phyloP scores from a whole-genome alignment of 2,329 filamentous ascomycete species.

The Colletotrichum orbiculare region DNA sequence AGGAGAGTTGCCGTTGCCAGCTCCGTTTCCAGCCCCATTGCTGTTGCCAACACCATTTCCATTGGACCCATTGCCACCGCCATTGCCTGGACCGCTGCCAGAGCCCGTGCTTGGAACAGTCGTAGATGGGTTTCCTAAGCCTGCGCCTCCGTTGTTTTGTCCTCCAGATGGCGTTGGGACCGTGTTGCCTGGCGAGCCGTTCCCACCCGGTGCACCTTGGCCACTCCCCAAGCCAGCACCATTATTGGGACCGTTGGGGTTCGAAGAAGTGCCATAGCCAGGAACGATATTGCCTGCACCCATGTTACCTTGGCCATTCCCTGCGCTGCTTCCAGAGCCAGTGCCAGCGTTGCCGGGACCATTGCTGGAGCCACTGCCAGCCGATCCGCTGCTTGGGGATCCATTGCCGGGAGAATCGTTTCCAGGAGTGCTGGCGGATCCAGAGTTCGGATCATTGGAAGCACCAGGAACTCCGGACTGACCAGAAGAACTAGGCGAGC shows the following conservation, averaged over 20 bases:
- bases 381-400: not conserved
- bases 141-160: not conserved
- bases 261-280: slow-evolving; percentile 1
- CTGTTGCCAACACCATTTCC: not conserved
- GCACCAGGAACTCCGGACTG: not conserved
- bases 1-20: not conserved
- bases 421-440: not conserved
- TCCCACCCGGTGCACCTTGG: not conserved
- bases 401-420: not conserved
- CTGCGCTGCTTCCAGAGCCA: not conserved
- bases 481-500: no score
- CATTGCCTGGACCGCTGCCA: not conserved
- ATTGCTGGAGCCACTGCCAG: not conserved
- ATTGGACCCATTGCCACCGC: not conserved
- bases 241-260: not conserved
- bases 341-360: not conserved
- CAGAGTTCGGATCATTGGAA: not conserved
- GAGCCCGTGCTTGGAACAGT: not conserved
- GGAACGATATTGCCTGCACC: not conserved
- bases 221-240: not conserved
- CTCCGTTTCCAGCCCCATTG: not conserved
- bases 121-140: not conserved
- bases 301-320: not conserved
- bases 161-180: not conserved
- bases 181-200: not conserved